Evolutionary conservation across 129 eudicot genomes (phyloP).

Genomic region (Pittosporum tobira): DNA sequence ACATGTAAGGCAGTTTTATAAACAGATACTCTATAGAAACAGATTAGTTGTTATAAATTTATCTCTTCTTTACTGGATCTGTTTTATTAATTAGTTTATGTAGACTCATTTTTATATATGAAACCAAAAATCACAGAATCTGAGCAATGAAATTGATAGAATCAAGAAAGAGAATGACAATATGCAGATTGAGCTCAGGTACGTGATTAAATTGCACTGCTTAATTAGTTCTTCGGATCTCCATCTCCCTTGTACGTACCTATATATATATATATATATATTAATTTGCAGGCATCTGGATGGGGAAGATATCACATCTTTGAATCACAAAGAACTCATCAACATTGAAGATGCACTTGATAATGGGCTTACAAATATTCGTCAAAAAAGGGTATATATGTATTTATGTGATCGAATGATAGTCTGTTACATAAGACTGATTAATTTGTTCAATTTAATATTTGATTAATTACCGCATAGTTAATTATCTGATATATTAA

Average conservation of each 20-base stretch:
- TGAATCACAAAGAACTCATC: constrained; percentile 41
- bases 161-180: constrained; percentile 60
- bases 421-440: no score
- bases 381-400: constrained; percentile 31
- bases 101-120: background rate
- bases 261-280: background rate
- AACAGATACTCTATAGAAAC: no score
- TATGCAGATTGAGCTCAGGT: constrained; percentile 63
- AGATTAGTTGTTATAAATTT: background rate
- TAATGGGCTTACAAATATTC: constrained; percentile 28
- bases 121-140: constrained; percentile 27
- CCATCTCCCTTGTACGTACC: background rate
- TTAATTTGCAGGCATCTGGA: constrained; percentile 34
- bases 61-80: background rate
- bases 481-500: no score
- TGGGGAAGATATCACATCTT: constrained; percentile 41
- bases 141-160: constrained; percentile 51
- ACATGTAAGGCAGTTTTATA: no score
- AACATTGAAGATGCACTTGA: constrained; percentile 39
- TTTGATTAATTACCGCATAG: no score
- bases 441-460: no score
- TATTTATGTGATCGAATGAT: no score
- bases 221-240: background rate
- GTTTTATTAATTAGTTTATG: background rate
- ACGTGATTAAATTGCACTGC: background rate